Base-by-base conservation (phyloP, 257 asterid species). In the Penstemon eatonii region DNA sequence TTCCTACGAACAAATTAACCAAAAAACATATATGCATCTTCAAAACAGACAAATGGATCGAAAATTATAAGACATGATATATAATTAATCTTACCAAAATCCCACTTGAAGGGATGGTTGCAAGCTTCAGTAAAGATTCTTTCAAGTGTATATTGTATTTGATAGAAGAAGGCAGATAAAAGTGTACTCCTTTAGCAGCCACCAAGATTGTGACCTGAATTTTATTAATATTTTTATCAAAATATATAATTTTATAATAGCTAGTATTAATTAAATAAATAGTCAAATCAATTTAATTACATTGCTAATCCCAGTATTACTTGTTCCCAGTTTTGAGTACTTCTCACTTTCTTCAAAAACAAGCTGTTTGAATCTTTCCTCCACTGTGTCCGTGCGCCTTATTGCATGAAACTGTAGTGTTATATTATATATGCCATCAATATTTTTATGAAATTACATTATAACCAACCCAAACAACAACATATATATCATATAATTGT, bases 281-380 rank as follows among this genome's bases (percentile, higher is more conserved):
- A 11, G 25, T 36, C 51, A 40, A 3, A 57, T 10, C 5, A 52
- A 46, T 41, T 82, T 87, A 93, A 93, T 87, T 93, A 15, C 97
- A 9, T 89, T 93, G 79, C 92, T 87, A 56, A 85, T 88, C 65
- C 92, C 92, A 54, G 33, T 25, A 25, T 2, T 25, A 25, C 33
- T 25, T 25, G 75, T 87, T 77, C 85, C 80, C 75, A 69, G 85
- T 75, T 71, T 57, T 4, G 74, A 73, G 15, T 92, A 68, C 76
- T 89, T 85, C 7, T 95, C 96, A 56, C 97, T 96, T 72, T 93
- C 99, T 81, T 93, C 99, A 38, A 90, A 84, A 6, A 96, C 88
- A 60, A 93, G 88, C 69, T 85, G 82, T 73, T 93, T 90, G 68
- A 90, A 93, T 76, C 81, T 81, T 58, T 82, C 84, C 68, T 93